Evolutionary conservation across 257 asterid genomes (phyloP).

Genomic region (Prunella vulgaris): DNA sequence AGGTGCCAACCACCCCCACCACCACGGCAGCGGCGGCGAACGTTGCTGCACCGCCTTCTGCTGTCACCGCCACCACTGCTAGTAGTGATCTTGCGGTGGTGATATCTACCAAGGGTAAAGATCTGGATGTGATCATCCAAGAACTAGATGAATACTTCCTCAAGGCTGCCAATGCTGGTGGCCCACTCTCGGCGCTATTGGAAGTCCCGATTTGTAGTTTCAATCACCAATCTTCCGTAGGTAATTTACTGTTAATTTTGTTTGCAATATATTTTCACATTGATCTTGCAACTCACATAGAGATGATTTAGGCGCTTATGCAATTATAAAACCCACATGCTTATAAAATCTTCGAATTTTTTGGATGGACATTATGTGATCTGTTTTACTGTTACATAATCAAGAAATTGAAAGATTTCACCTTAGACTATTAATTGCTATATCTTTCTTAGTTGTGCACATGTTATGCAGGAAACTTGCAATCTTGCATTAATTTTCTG

Average conservation of each 20-base stretch:
- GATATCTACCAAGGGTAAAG: slow-evolving; percentile 73
- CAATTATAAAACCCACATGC: not conserved
- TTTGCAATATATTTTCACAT: not conserved
- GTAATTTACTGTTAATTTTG: slow-evolving; percentile 22
- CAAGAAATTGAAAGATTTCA: not conserved
- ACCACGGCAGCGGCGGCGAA: slow-evolving; percentile 40
- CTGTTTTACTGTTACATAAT: not conserved
- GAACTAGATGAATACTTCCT: slow-evolving; percentile 87
- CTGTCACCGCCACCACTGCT: slow-evolving; percentile 41
- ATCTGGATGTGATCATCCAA: slow-evolving; percentile 69
- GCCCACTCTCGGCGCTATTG: slow-evolving; percentile 60
- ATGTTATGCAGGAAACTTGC: not conserved
- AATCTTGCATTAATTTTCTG: not conserved
- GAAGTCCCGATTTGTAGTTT: slow-evolving; percentile 68
- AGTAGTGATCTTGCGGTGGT: slow-evolving; percentile 76
- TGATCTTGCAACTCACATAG: not conserved
- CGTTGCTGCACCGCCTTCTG: slow-evolving; percentile 65
- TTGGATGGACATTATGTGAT: not conserved
- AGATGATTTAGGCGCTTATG: not conserved
- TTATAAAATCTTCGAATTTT: not conserved
- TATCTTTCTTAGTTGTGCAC: not conserved
- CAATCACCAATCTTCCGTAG: slow-evolving; percentile 55
- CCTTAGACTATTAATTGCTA: not conserved
- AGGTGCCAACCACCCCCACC: slow-evolving; percentile 49
- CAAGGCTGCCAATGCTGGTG: slow-evolving; percentile 85